Percentiles rank a stretch among this genome's conserved stretches.
phyloP scores from a whole-genome alignment of 2,329 filamentous ascomycete species.

The Xylariaceae sp. region DNA sequence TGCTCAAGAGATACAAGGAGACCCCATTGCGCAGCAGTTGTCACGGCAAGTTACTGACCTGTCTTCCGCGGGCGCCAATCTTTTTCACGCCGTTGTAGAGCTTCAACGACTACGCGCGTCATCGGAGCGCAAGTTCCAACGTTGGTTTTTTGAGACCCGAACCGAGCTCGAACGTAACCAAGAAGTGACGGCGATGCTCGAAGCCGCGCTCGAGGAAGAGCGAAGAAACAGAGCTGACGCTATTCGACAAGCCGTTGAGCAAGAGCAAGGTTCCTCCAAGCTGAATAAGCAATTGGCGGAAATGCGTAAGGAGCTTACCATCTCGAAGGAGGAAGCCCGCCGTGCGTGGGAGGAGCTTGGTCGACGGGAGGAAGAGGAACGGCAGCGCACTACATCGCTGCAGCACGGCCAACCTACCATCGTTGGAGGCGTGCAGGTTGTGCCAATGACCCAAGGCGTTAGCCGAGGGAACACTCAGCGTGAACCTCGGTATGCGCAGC shows the following conservation, averaged over 20 bases:
- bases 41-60: slow-evolving; percentile 94
- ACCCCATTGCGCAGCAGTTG: slow-evolving; percentile 85
- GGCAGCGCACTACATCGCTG: slow-evolving; percentile 84
- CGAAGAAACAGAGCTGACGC: slow-evolving; percentile 72
- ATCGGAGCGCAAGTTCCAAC: slow-evolving; percentile 96
- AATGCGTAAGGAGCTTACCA: slow-evolving; percentile 90
- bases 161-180: slow-evolving; percentile 84
- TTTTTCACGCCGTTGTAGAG: slow-evolving; percentile 97
- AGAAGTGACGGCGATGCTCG: slow-evolving; percentile 82
- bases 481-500: slow-evolving; percentile 45
- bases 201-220: slow-evolving; percentile 77
- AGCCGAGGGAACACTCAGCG: slow-evolving; percentile 59
- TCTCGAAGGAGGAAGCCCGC: slow-evolving; percentile 94
- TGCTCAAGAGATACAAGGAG: slow-evolving; percentile 80
- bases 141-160: slow-evolving; percentile 97
- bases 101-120: slow-evolving; percentile 91
- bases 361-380: slow-evolving; percentile 88
- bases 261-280: slow-evolving; percentile 71
- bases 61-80: slow-evolving; percentile 94
- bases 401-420: slow-evolving; percentile 87
- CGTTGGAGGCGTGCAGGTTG: slow-evolving; percentile 92
- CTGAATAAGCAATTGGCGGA: slow-evolving; percentile 82
- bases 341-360: slow-evolving; percentile 98
- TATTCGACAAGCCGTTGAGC: slow-evolving; percentile 68
- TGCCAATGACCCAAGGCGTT: slow-evolving; percentile 83